phyloP scores from a whole-genome alignment of 768 basidiomycete species.

The Antrodiella citrinella region DNA sequence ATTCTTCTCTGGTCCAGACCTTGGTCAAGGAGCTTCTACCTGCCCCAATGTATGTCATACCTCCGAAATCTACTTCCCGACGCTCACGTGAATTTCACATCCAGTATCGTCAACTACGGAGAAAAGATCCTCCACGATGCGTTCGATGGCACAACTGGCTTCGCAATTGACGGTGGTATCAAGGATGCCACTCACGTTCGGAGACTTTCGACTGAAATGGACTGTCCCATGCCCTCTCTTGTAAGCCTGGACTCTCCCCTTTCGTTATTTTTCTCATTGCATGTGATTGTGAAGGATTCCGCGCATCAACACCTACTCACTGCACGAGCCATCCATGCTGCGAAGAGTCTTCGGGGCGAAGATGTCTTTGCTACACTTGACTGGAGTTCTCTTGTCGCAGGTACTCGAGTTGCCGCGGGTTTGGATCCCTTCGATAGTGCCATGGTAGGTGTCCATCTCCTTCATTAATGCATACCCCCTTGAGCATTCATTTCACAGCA shows the following conservation, averaged over 20 bases:
- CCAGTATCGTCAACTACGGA: conserved; percentile 45
- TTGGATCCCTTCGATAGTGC: conserved; percentile 35
- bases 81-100: no score
- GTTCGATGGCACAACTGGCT: conserved; percentile 70
- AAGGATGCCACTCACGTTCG: conserved; percentile 80
- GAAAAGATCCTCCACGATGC: conserved; percentile 64
- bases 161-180: conserved; percentile 80
- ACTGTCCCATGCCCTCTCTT: conserved; percentile 63
- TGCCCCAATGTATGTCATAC: conserved; percentile 10
- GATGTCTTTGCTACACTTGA: conserved; percentile 56
- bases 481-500: conserved; percentile 11
- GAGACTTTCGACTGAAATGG: conserved; percentile 53
- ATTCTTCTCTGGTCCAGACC: conserved; percentile 44
- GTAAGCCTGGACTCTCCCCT: conserved; percentile 5
- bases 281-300: conserved; percentile 30
- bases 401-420: conserved; percentile 69
- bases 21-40: conserved; percentile 46
- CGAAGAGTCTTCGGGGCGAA: conserved; percentile 35
- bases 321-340: conserved; percentile 61
- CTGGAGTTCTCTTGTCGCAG: conserved; percentile 78
- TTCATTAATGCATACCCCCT: neutral
- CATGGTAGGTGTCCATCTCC: conserved; percentile 19
- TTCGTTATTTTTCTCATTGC: neutral
- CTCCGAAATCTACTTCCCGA: neutral
- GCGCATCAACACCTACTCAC: conserved; percentile 77